A percentile compares a stretch with the other conserved stretches of the same genome.
These are phyloP conservation scores for Rhizoclosmatium sp. DNA, from an alignment of 192 early-diverging fungal genomes.

Conservation along the genomic window DNA sequence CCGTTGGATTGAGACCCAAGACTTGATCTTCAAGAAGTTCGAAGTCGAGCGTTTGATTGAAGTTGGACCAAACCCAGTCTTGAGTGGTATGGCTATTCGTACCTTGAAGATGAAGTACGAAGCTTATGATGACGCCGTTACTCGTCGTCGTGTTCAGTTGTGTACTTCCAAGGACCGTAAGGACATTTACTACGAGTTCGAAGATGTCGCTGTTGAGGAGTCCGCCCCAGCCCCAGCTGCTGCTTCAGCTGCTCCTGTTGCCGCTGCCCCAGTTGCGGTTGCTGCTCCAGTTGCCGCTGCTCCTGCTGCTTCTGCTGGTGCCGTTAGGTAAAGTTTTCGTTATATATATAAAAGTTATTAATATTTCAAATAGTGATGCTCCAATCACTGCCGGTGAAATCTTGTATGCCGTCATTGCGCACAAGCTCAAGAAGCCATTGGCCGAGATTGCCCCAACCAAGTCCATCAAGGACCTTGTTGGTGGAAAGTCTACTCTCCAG, in stretches of 20 bases:
- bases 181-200: slow-evolving; percentile 94
- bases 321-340: slow-evolving; percentile 41
- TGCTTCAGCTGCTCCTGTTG: slow-evolving; percentile 51
- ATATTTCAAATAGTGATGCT: slow-evolving; percentile 58
- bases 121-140: slow-evolving; percentile 93
- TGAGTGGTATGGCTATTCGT: slow-evolving; percentile 91
- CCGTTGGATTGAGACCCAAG: slow-evolving; percentile 95
- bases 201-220: slow-evolving; percentile 66
- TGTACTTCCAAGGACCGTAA: slow-evolving; percentile 88
- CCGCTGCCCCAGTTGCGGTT: slow-evolving; percentile 62
- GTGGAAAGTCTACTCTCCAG: slow-evolving; percentile 94
- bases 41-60: slow-evolving; percentile 89
- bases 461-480: slow-evolving; percentile 93
- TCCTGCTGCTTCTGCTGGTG: slow-evolving; percentile 59
- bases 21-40: slow-evolving; percentile 80
- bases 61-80: slow-evolving; percentile 86
- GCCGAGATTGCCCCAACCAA: slow-evolving; percentile 76
- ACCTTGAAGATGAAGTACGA: slow-evolving; percentile 97
- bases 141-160: slow-evolving; percentile 86
- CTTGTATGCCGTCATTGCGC: slow-evolving; percentile 82
- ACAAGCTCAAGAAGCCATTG: slow-evolving; percentile 88
- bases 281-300: slow-evolving; percentile 62
- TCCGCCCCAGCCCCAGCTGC: slow-evolving; percentile 55
- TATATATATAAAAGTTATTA: background rate
- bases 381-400: slow-evolving; percentile 86